A percentile compares a stretch with the other conserved stretches of the same genome.
phyloP scores from a whole-genome alignment of 805 yeast species.

The Metschnikowia peoriensis region DNA sequence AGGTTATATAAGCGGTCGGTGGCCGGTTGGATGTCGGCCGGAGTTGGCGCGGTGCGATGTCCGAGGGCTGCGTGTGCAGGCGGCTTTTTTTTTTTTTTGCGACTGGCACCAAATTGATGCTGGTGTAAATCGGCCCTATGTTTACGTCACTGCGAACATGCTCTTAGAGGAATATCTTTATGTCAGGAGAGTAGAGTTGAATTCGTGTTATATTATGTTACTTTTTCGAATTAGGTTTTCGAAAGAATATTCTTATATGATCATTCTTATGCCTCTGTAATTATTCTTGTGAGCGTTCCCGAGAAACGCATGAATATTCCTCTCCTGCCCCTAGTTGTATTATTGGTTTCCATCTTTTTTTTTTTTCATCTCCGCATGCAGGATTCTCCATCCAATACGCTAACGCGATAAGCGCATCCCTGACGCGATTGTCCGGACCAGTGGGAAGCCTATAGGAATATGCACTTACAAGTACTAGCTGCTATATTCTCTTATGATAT shows the following conservation, averaged over 20 bases:
- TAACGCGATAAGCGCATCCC: not conserved
- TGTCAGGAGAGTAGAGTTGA: too few species aligned
- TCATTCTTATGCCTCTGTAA: too few species aligned
- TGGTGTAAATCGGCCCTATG: not conserved
- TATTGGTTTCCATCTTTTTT: not conserved
- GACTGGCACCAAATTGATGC: not conserved
- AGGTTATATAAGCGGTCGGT: constrained; percentile 12
- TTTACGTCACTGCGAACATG: not conserved
- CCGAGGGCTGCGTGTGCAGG: constrained; percentile 13
- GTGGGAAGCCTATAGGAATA: not conserved
- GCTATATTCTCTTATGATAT: too few species aligned
- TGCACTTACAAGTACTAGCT: not conserved
- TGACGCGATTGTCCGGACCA: not conserved
- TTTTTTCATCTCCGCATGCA: not conserved
- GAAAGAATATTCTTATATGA: too few species aligned
- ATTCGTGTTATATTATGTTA: too few species aligned
- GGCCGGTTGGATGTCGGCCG: constrained; percentile 31
- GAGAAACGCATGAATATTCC: too few species aligned
- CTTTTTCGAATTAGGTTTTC: too few species aligned
- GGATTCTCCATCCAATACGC: not conserved
- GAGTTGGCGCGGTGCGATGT: constrained; percentile 17
- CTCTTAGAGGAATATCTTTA: too few species aligned
- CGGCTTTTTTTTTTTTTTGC: not conserved
- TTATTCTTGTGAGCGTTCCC: too few species aligned
- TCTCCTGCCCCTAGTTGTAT: too few species aligned